Conservation (phyloP, 2,329 filamentous ascomycete species). For the Neophaeococcomyces aloes region DNA sequence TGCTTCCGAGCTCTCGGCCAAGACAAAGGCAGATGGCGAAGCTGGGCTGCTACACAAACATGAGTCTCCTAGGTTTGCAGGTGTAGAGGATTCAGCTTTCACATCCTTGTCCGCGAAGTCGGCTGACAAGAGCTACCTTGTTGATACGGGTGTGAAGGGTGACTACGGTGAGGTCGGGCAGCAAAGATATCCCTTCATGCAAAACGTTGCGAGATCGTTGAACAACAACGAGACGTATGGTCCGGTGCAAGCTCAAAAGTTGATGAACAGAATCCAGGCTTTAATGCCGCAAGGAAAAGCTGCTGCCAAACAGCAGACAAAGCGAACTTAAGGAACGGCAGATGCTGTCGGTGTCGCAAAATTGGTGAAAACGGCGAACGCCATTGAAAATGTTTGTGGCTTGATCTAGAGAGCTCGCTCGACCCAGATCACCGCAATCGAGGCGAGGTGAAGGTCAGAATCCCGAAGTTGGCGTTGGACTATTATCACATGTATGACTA, state of each 20-base stretch:
- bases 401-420: no score
- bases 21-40: slow-evolving; percentile 11
- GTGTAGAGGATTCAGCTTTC: slow-evolving; percentile 14
- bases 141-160: slow-evolving; percentile 16
- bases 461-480: slow-evolving; percentile 1
- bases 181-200: slow-evolving; percentile 19
- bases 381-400: slow-evolving; percentile 6
- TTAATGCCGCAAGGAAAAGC: slow-evolving; percentile 5
- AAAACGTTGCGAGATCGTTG: slow-evolving; percentile 17
- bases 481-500: no score
- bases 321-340: slow-evolving; percentile 3
- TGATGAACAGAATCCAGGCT: slow-evolving; percentile 14
- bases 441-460: not conserved
- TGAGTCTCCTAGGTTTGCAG: slow-evolving; percentile 7
- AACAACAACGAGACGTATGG: slow-evolving; percentile 20
- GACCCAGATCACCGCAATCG: no score
- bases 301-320: slow-evolving; percentile 3
- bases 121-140: slow-evolving; percentile 12
- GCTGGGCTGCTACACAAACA: slow-evolving; percentile 13
- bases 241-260: slow-evolving; percentile 11
- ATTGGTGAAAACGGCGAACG: not conserved
- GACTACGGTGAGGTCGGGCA: slow-evolving; percentile 16
- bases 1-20: slow-evolving; percentile 12
- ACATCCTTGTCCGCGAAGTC: slow-evolving; percentile 11
- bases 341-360: not conserved